Evolutionary conservation across 2,329 filamentous ascomycete genomes (phyloP), one percentile per base, ranked within the genome.

Genomic region (Neofusicoccum ribis): DNA sequence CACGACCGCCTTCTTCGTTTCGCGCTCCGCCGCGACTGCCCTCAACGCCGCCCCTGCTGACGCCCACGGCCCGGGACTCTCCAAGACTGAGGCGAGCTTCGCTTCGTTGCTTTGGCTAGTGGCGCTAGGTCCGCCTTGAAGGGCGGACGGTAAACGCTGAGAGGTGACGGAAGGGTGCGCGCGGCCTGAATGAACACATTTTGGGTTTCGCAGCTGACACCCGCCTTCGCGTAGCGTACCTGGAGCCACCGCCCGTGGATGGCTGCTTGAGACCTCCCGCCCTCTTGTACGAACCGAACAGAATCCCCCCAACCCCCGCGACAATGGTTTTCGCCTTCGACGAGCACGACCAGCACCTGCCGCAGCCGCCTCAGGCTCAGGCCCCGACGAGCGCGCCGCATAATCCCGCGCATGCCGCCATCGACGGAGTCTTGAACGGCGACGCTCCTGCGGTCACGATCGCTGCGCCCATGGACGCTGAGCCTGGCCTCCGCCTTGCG

Each of bases 101-200:
- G 80, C 77, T n/a, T 73, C 76, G 54, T 73, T 82, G 74, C 72
- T 81, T 66, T 82, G 81, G 79, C 76, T 82, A 82, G 76, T 78
- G 72, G 80, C 76, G 73, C 73, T 71, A 69, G 76, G 82, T 83
- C 82, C 82, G 80, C 81, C 81, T 79, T 84, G 80, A 84, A 73
- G 70, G 81, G 81, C 81, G 82, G 82, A 83, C 81, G 81, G 81
- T 82, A 82, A 79, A 72, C 70, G 37, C 63, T 17, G 51, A 50
- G 63, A 58, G 56, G 54, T 61, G 63, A 46, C n/a, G 50, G 39
- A 51, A 39, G 27, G 56, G 63, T 61, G 39, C 27, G 44, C 23
- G 31, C 51, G 52, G 47, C 43, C 6, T 31, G 27, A 7, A 7
- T 63, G 59, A 43, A 49, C 34, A 43, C 44, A n/a, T 41, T 31